Evolutionary conservation across 352 stramenopile species (phyloP).

Genomic region (Sclerospora graminicola): DNA sequence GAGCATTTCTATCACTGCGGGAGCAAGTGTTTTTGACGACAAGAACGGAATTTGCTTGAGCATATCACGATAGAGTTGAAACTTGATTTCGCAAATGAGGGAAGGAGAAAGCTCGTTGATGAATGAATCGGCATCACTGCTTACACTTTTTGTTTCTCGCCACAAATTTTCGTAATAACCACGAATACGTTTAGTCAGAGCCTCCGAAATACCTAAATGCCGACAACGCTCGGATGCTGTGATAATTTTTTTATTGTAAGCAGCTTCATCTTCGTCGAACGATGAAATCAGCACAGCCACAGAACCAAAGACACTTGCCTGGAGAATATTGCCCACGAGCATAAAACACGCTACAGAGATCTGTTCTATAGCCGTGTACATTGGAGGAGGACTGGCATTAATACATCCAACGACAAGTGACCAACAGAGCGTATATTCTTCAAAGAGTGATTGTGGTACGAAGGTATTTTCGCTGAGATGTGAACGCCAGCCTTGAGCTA

Average conservation of each 20-base stretch:
- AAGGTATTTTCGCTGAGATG: conserved; percentile 27
- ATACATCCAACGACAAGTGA: conserved; percentile 47
- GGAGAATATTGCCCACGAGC: too few species aligned
- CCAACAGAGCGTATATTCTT: conserved; percentile 44
- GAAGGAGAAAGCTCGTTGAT: conserved; percentile 65
- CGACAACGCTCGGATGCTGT: conserved; percentile 47
- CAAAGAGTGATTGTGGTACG: conserved; percentile 11
- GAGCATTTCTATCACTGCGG: conserved; percentile 62
- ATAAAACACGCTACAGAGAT: conserved; percentile 53
- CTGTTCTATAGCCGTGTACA: conserved; percentile 37
- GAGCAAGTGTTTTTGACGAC: conserved; percentile 43
- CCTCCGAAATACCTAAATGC: conserved; percentile 47
- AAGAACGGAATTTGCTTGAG: conserved; percentile 66
- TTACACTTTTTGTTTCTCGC: conserved; percentile 55
- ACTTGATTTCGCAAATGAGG: conserved; percentile 68
- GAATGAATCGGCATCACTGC: conserved; percentile 48
- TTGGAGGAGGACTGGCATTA: conserved; percentile 45
- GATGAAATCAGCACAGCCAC: conserved; percentile 52
- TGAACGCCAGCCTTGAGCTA: conserved; percentile 32
- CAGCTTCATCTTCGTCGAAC: conserved; percentile 47
- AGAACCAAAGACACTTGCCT: conserved; percentile 58
- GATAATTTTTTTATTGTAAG: conserved; percentile 61
- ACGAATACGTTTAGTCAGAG: conserved; percentile 36
- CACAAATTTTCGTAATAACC: conserved; percentile 62
- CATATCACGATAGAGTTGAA: conserved; percentile 69